These are phyloP conservation scores for Coprinopsis marcescibilis DNA, from an alignment of 768 basidiomycete species.

Conservation along the genomic window DNA sequence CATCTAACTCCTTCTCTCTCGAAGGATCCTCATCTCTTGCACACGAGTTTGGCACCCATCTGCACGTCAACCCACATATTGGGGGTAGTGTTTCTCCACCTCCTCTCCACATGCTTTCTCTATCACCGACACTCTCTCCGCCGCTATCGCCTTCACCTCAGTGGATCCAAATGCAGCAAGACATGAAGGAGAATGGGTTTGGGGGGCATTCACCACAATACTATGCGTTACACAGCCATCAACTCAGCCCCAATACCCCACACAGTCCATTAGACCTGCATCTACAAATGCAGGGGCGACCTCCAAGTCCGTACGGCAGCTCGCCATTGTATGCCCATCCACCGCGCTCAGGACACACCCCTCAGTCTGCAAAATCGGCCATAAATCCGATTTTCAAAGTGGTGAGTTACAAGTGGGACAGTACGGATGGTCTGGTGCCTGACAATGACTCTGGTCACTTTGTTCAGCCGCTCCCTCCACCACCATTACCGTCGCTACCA, in stretches of 20 bases:
- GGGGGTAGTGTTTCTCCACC: conserved; percentile 70
- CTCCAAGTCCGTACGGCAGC: conserved; percentile 45
- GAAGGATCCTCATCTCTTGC: conserved; percentile 59
- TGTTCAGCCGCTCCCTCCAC: conserved; percentile 50
- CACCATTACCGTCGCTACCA: conserved; percentile 36
- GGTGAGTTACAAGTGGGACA: conserved; percentile 54
- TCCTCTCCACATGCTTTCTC: conserved; percentile 66
- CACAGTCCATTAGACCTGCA: conserved; percentile 49
- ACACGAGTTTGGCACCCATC: conserved; percentile 71
- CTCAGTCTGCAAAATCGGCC: conserved; percentile 62
- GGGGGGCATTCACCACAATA: conserved; percentile 34
- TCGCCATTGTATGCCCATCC: conserved; percentile 30
- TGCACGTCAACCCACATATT: conserved; percentile 58
- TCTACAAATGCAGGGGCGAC: conserved; percentile 42
- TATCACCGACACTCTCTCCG: conserved; percentile 59
- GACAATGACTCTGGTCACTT: conserved; percentile 28
- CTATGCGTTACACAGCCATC: conserved; percentile 24
- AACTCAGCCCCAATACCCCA: conserved; percentile 30
- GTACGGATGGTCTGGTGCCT: conserved; percentile 30
- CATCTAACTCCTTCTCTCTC: conserved; percentile 73
- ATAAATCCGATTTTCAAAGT: conserved; percentile 91
- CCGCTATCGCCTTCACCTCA: conserved; percentile 43
- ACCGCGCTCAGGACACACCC: conserved; percentile 52
- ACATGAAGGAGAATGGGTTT: conserved; percentile 27
- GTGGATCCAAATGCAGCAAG: conserved; percentile 47